Percentiles rank a stretch among this genome's conserved stretches.
Evolutionary conservation across 148 eudicot species (phyloP).

Genomic region (Cornus suecica): DNA sequence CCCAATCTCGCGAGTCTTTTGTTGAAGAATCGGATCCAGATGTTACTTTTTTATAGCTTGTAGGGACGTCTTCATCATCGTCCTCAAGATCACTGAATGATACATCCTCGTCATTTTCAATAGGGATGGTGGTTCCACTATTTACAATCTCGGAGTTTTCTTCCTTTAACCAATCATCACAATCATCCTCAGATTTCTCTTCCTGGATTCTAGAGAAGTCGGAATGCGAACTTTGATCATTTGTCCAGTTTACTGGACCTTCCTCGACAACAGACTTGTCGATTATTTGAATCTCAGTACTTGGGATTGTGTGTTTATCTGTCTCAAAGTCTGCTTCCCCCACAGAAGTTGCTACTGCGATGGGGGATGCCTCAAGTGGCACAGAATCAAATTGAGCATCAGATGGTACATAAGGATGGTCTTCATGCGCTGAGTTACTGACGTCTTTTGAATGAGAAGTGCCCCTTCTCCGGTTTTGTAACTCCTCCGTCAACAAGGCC

Average conservation of each 20-base stretch:
- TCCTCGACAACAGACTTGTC: constrained; percentile 67
- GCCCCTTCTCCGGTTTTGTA: constrained; percentile 34
- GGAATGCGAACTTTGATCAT: constrained; percentile 19
- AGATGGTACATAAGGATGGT: constrained; percentile 37
- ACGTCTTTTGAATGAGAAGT: constrained; percentile 24
- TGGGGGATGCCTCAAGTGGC: constrained; percentile 35
- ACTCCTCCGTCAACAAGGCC: constrained; percentile 58
- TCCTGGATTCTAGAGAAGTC: constrained; percentile 29
- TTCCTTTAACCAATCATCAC: constrained; percentile 91
- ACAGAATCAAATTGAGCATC: constrained; percentile 34
- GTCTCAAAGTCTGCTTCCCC: constrained; percentile 33
- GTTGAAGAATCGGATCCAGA: constrained; percentile 38
- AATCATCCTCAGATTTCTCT: constrained; percentile 65
- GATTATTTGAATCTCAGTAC: constrained; percentile 45
- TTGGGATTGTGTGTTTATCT: constrained; percentile 48
- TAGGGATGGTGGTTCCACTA: constrained; percentile 37
- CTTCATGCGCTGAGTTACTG: constrained; percentile 30
- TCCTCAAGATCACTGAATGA: constrained; percentile 98
- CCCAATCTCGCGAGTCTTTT: constrained; percentile 57
- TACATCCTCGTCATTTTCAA: constrained; percentile 71
- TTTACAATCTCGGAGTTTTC: constrained; percentile 48
- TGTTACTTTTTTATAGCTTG: constrained; percentile 43
- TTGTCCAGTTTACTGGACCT: constrained; percentile 23
- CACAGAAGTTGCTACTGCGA: constrained; percentile 26
- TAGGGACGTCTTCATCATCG: constrained; percentile 64